Conservation (phyloP, 169 alveolate species). For the Cryptosporidium xiaoi region DNA sequence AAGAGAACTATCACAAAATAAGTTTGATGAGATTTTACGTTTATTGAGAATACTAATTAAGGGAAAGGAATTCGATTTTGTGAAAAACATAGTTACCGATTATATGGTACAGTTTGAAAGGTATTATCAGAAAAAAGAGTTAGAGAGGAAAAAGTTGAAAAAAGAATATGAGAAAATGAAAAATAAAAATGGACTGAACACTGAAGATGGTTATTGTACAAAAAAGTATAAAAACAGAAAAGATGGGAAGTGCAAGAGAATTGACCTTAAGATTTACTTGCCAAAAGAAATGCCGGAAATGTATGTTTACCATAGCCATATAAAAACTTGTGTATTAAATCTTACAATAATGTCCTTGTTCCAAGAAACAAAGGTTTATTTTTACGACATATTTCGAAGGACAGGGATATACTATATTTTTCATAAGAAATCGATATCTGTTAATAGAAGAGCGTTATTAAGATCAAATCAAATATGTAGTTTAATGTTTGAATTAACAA, state of each 20-base stretch:
- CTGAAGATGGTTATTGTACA: not conserved
- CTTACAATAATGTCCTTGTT: constrained; percentile 39
- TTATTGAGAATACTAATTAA: constrained; percentile 21
- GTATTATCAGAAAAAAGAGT: not conserved
- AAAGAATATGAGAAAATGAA: not conserved
- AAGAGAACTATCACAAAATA: constrained; percentile 29
- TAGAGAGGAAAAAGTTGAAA: not conserved
- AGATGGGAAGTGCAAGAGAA: not conserved
- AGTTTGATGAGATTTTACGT: constrained; percentile 44
- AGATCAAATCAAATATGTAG: constrained; percentile 68
- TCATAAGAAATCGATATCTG: constrained; percentile 30
- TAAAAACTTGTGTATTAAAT: constrained; percentile 43
- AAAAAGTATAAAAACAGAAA: not conserved
- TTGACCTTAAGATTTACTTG: constrained; percentile 22
- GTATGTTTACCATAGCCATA: constrained; percentile 37
- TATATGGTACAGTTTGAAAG: constrained; percentile 36
- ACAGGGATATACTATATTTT: constrained; percentile 42
- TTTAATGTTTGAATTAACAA: constrained; percentile 29
- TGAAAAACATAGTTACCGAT: constrained; percentile 33
- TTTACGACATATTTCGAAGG: constrained; percentile 20
- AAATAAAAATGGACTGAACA: not conserved
- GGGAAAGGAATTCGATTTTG: not conserved
- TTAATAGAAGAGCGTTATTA: constrained; percentile 27
- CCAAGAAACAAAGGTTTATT: constrained; percentile 49
- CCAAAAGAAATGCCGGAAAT: constrained; percentile 74